These are phyloP conservation scores for Turnera subulata DNA, from an alignment of 345 rosid species.

Conservation along the genomic window DNA sequence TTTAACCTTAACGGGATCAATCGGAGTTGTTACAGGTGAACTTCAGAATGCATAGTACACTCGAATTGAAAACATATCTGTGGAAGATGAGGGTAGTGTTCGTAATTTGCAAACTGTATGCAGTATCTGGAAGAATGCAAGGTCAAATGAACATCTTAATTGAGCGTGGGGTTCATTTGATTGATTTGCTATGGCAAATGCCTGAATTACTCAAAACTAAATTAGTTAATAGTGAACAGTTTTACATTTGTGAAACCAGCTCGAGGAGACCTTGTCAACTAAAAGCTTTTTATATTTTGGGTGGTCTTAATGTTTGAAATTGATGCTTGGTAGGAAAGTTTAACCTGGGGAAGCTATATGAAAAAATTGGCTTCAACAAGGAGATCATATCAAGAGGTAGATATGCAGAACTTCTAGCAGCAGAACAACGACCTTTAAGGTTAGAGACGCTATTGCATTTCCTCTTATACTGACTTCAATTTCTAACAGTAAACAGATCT, in stretches of 20 bases:
- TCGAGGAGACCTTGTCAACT: neutral
- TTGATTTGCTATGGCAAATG: too few relatives aligned
- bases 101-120: too few relatives aligned
- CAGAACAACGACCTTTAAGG: slow-evolving; percentile 91
- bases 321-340: slow-evolving; percentile 55
- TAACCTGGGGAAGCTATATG: slow-evolving; percentile 76
- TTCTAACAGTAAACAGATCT: neutral
- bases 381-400: slow-evolving; percentile 90
- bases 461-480: neutral
- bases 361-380: slow-evolving; percentile 86
- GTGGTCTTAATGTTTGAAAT: neutral
- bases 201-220: too few relatives aligned
- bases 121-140: too few relatives aligned
- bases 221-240: neutral
- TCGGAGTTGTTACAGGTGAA: slow-evolving; percentile 92
- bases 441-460: slow-evolving; percentile 26
- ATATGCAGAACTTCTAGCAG: slow-evolving; percentile 83
- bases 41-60: neutral
- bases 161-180: too few relatives aligned
- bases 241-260: too few relatives aligned
- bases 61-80: too few relatives aligned
- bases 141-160: too few relatives aligned
- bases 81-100: neutral
- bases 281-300: slow-evolving; percentile 1
- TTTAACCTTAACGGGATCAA: slow-evolving; percentile 84